Evolutionary conservation across 768 basidiomycete species (phyloP), one percentile per base, ranked within the genome.

Genomic region (Suillus occidentalis): DNA sequence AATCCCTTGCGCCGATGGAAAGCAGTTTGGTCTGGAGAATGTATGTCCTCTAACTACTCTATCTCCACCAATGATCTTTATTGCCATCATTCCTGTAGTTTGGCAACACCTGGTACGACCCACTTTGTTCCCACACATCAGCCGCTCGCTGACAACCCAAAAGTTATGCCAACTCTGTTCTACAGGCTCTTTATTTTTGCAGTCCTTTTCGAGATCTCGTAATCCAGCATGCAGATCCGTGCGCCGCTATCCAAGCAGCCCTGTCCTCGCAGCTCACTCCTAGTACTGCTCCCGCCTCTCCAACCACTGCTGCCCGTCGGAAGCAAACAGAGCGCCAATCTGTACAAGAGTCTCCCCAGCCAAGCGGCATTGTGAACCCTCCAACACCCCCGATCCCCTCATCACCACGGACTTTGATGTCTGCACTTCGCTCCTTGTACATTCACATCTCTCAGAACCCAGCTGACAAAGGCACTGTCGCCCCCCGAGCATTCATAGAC

Each of bases 111-210:
- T 99, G 96, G 95, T 95, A 68, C 71, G 83, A 66, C 58, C 57
- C 60, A 56, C 34, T 52, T 43, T 43, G 22, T 39, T 65, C 60
- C 52, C 62, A 42, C 68, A 62, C 14, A 43, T 45, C n/a, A 59
- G 57, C n/a, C 28, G 52, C 12, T 43, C 52, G 65, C 72, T 73
- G 61, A 75, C 70, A 36, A 59, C 39, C 60, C 20, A 75, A 25
- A 57, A 95, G 95, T 80, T 99, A 99, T 78, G 95, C 92, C 80
- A 99, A 99, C 78, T 97, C 97, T n/a, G 95, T 99, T 28, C 84
- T 99, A 18, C 97, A 99, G 76, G 90, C 97, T 0, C 86, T 99
- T 63, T 99, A 98, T 80, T 97, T 96, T 76, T 98, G 95, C 75
- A 80, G 86, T 28, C 96, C 97, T 2, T 98, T 99, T 75, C 86